Conservation (phyloP, 768 basidiomycete genomes). For the Coprinopsis strossmayeri region DNA sequence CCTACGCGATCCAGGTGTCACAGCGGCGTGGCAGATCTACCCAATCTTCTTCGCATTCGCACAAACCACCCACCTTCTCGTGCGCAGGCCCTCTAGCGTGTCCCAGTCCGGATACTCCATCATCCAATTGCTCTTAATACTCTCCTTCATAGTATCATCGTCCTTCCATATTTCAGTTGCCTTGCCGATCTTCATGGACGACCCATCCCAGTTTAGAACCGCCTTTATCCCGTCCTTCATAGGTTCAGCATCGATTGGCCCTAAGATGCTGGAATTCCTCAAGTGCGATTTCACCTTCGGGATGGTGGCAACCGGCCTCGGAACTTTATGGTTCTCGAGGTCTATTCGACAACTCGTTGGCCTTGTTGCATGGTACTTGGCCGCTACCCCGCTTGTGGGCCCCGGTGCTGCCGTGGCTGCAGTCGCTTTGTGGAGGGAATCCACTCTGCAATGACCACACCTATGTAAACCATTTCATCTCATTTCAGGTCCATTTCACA, state of each 20-base stretch:
- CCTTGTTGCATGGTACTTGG: constrained; percentile 35
- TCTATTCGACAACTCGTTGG: constrained; percentile 22
- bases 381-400: constrained; percentile 37
- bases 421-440: constrained; percentile 44
- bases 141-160: constrained; percentile 33
- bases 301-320: constrained; percentile 32
- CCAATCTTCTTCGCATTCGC: constrained; percentile 42
- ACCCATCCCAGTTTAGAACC: constrained; percentile 21
- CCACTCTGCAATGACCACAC: constrained; percentile 4
- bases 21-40: constrained; percentile 49
- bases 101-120: constrained; percentile 35
- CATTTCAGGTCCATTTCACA: too few species aligned
- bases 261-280: constrained; percentile 29
- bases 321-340: constrained; percentile 42
- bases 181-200: constrained; percentile 26
- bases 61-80: constrained; percentile 28
- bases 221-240: constrained; percentile 31
- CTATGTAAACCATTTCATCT: background rate
- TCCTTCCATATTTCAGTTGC: constrained; percentile 35
- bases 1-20: constrained; percentile 34
- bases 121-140: constrained; percentile 32
- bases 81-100: constrained; percentile 28
- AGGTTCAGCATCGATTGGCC: constrained; percentile 21
- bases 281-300: constrained; percentile 46
- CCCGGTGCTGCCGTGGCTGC: constrained; percentile 47